Base-by-base conservation (phyloP, 225 moss, liverwort and hornwort genomes). In the Bryum argenteum region DNA sequence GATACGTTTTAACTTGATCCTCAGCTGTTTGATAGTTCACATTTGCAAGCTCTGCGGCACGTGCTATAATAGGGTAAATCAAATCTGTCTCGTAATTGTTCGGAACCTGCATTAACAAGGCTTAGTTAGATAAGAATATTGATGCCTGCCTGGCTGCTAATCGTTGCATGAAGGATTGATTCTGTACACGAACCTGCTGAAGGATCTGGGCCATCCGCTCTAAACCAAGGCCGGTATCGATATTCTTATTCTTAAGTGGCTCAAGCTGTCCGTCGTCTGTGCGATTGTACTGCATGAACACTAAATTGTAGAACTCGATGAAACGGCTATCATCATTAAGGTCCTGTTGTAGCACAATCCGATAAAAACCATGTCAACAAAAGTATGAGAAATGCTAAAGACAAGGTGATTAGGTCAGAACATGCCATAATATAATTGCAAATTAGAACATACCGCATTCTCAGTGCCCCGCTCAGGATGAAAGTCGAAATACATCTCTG, bases 401-500 rank as follows among this genome's bases (percentile, higher is more conserved):
- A 16, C 47, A 48, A 58, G 10, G 1, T 8, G 58, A 33, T 66
- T 8, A 66, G 15, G 40, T 8, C 50, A 21, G 10, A 37, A 43
- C 64, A 59, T 47, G n/a, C 45, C 63, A 38, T 38, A 33, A 37
- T 3, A 11, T n/a, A 7, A 48, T 17, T 17, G 48, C 48, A 48
- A 1, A 15, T 48, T 47, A 16, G 63, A 22, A 7, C 66, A 41
- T 79, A 94, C 91, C 81, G 89, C 74, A 20, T 91, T 74, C 14
- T 78, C 70, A 75, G 89, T 76, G 8, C 93, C 93, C 70, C 86
- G 81, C 60, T 94, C 88, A 9, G 91, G 93, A 66, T 91, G 85
- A 44, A 94, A 91, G 78, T 94, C 93, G 45, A 88, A 94, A 72
- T 94, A 94, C 93, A 94, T 89, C 87, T 94, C 93, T 63, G 93